Conservation (phyloP, 2,329 filamentous ascomycete genomes). For the Akanthomyces muscarius region DNA sequence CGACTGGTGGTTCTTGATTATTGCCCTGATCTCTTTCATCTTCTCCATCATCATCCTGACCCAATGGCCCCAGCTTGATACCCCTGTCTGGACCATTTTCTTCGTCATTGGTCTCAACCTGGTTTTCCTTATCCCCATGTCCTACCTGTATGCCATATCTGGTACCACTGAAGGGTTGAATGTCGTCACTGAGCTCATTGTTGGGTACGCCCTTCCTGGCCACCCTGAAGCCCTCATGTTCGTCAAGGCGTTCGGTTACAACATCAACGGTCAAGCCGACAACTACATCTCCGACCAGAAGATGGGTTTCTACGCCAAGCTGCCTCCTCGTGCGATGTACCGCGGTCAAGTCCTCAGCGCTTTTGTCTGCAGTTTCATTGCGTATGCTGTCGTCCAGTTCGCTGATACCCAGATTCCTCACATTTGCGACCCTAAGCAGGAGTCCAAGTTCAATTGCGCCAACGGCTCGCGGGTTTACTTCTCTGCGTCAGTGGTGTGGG, state of each 20-base stretch:
- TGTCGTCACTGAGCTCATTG: conserved; percentile 42
- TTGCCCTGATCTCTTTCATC: conserved; percentile 27
- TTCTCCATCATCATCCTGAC: conserved; percentile 31
- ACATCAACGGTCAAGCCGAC: conserved; percentile 39
- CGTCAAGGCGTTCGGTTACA: conserved; percentile 51
- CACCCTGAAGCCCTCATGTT: conserved; percentile 45
- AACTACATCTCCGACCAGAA: conserved; percentile 36
- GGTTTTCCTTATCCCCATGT: conserved; percentile 38
- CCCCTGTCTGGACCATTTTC: conserved; percentile 30
- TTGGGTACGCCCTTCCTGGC: conserved; percentile 29
- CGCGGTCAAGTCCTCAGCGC: conserved; percentile 39
- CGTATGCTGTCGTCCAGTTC: conserved; percentile 37
- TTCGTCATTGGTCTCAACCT: conserved; percentile 34
- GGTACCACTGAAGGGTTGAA: conserved; percentile 43
- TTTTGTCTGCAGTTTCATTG: conserved; percentile 41
- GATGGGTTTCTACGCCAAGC: conserved; percentile 32
- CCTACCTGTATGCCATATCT: conserved; percentile 38
- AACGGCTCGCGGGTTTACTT: conserved; percentile 33
- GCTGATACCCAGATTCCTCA: conserved; percentile 31
- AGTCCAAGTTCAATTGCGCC: conserved; percentile 31
- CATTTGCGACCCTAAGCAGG: conserved; percentile 29
- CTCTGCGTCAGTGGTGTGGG: conserved; percentile 30
- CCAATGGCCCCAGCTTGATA: conserved; percentile 27
- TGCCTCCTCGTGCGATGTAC: conserved; percentile 33
- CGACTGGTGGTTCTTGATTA: conserved; percentile 43